Conservation (phyloP, 345 rosid genomes). For the Rhodamnia argentea region DNA sequence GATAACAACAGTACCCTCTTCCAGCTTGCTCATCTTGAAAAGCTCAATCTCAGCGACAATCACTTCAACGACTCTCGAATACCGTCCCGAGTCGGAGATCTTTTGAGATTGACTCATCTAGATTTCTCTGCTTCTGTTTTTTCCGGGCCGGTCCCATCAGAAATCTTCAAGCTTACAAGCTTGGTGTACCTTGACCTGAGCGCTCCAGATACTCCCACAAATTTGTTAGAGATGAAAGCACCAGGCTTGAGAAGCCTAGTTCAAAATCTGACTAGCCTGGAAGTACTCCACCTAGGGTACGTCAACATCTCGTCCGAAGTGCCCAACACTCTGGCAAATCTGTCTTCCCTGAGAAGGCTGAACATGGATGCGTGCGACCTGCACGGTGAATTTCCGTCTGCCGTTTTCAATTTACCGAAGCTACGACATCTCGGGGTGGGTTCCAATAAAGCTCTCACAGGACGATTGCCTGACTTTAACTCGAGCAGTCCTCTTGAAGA, state of each 20-base stretch:
- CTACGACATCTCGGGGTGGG: not conserved
- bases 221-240: not conserved
- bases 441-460: not conserved
- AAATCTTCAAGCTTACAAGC: slow-evolving; percentile 8
- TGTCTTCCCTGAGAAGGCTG: not conserved
- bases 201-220: not conserved
- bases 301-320: not conserved
- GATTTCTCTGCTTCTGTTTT: not conserved
- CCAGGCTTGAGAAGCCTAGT: not conserved
- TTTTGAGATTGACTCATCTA: slow-evolving; percentile 1
- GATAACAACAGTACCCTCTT: slow-evolving; percentile 1
- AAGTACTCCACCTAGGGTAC: not conserved
- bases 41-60: not conserved
- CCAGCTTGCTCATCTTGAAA: not conserved
- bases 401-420: not conserved
- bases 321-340: not conserved
- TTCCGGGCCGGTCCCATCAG: slow-evolving; percentile 4
- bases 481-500: slow-evolving; percentile 1
- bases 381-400: not conserved
- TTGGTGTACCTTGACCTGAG: not conserved
- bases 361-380: not conserved
- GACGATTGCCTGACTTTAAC: not conserved
- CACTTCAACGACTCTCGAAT: not conserved
- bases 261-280: not conserved
- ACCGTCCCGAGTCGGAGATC: slow-evolving; percentile 1